phyloP scores from a whole-genome alignment of 306 rosid species.

The Erythrophleum fordii region DNA sequence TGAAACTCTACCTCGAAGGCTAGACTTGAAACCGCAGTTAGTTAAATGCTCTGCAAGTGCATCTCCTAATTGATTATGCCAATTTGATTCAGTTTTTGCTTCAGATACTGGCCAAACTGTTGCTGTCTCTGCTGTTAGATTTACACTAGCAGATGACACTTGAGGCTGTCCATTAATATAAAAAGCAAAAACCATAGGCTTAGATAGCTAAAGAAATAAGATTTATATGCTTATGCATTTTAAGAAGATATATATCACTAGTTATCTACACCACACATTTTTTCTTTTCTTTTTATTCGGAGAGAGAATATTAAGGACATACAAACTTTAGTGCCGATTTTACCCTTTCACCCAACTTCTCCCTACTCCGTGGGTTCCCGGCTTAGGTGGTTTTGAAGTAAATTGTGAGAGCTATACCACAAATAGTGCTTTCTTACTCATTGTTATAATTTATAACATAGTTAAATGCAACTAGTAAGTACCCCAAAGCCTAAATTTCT shows the following conservation, averaged over 20 bases:
- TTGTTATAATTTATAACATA: not conserved
- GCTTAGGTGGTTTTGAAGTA: not conserved
- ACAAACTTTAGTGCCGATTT: not conserved
- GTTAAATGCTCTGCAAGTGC: slow-evolving; percentile 88
- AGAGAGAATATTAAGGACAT: not conserved
- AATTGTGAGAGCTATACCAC: not conserved
- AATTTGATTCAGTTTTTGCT: slow-evolving; percentile 57
- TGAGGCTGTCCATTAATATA: slow-evolving; percentile 63
- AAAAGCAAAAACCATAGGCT: slow-evolving; percentile 24
- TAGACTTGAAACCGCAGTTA: slow-evolving; percentile 76
- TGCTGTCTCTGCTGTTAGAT: slow-evolving; percentile 78
- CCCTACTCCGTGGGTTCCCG: not conserved
- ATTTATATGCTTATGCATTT: not conserved
- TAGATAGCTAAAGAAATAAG: slow-evolving; percentile 1
- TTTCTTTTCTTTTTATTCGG: not conserved
- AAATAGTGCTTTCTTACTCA: not conserved
- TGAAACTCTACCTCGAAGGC: slow-evolving; percentile 63
- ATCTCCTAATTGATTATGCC: slow-evolving; percentile 73
- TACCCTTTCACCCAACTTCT: not conserved
- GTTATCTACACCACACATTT: not conserved
- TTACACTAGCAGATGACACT: slow-evolving; percentile 89
- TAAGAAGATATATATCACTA: not conserved
- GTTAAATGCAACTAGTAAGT: not conserved
- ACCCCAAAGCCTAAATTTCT: not conserved
- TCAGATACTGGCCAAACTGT: slow-evolving; percentile 67